A percentile compares a stretch with the other conserved stretches of the same genome.
Conservation (phyloP, 2,329 filamentous ascomycete species). For the Rachicladosporium sp. region DNA sequence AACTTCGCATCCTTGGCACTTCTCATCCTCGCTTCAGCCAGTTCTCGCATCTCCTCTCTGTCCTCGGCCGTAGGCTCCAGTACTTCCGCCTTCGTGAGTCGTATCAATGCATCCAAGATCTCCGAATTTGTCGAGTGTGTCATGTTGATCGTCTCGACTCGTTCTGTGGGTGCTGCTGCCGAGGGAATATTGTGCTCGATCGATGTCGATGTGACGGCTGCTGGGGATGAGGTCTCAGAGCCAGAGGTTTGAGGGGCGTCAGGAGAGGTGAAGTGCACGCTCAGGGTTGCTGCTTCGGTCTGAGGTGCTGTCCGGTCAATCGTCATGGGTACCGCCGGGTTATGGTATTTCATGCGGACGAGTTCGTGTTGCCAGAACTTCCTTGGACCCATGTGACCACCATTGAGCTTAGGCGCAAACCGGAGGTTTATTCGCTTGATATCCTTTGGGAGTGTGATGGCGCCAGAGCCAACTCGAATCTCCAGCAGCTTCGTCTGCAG, state of each 20-base stretch:
- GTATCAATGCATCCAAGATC: slow-evolving; percentile 52
- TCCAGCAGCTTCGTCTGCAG: slow-evolving; percentile 60
- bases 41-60: slow-evolving; percentile 41
- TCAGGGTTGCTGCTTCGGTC: slow-evolving; percentile 47
- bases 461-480: slow-evolving; percentile 70
- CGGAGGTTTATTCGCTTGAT: slow-evolving; percentile 64
- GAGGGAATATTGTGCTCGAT: slow-evolving; percentile 17
- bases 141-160: slow-evolving; percentile 41
- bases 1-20: slow-evolving; percentile 44
- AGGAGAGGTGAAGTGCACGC: slow-evolving; percentile 45
- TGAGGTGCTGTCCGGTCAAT: slow-evolving; percentile 56
- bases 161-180: slow-evolving; percentile 20
- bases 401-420: slow-evolving; percentile 49
- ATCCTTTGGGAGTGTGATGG: slow-evolving; percentile 64
- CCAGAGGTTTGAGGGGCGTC: slow-evolving; percentile 15
- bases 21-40: slow-evolving; percentile 43
- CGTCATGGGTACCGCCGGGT: slow-evolving; percentile 72
- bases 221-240: slow-evolving; percentile 15
- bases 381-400: slow-evolving; percentile 63
- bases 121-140: slow-evolving; percentile 46
- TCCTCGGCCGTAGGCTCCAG: slow-evolving; percentile 50
- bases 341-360: slow-evolving; percentile 85
- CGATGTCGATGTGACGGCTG: slow-evolving; percentile 16
- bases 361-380: slow-evolving; percentile 82
- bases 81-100: slow-evolving; percentile 47